A percentile compares a stretch with the other conserved stretches of the same genome.
Evolutionary conservation across 768 basidiomycete species (phyloP).

Genomic region (Paxillus rubicundulus): DNA sequence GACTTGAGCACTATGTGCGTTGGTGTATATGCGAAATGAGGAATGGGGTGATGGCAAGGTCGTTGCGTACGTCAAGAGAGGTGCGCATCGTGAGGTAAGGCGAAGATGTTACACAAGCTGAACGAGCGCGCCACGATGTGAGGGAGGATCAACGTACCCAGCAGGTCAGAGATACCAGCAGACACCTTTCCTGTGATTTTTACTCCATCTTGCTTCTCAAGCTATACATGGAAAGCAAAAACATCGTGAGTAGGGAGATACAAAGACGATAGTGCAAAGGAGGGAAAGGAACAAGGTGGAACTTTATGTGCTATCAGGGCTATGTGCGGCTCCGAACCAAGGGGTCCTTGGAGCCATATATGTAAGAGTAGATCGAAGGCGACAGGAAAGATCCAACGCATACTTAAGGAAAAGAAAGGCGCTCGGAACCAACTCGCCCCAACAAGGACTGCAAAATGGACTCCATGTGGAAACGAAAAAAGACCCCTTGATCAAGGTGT

Average conservation of each 20-base stretch:
- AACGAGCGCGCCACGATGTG: not conserved
- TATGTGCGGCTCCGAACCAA: not conserved
- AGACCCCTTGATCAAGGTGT: slow-evolving; percentile 3
- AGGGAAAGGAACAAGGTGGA: not conserved
- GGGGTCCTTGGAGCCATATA: slow-evolving; percentile 1
- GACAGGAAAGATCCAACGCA: not conserved
- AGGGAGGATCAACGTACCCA: slow-evolving; percentile 50
- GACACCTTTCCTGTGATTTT: slow-evolving; percentile 59
- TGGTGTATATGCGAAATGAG: not conserved
- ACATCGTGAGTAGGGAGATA: not conserved
- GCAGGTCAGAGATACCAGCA: slow-evolving; percentile 73
- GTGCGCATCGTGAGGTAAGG: too few relatives aligned
- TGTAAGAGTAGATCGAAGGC: slow-evolving; percentile 9
- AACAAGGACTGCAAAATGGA: slow-evolving; percentile 20
- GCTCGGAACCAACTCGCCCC: slow-evolving; percentile 13
- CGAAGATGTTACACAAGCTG: not conserved
- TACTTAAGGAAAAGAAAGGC: not conserved
- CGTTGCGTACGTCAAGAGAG: slow-evolving; percentile 19
- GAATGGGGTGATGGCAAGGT: not conserved
- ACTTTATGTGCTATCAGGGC: not conserved
- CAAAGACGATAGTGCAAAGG: not conserved
- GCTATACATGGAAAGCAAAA: slow-evolving; percentile 30
- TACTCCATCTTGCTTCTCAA: slow-evolving; percentile 70
- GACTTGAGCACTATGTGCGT: slow-evolving; percentile 74
- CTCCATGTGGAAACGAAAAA: slow-evolving; percentile 1